Conservation (phyloP, 345 rosid genomes). For the Moringa oleifera region DNA sequence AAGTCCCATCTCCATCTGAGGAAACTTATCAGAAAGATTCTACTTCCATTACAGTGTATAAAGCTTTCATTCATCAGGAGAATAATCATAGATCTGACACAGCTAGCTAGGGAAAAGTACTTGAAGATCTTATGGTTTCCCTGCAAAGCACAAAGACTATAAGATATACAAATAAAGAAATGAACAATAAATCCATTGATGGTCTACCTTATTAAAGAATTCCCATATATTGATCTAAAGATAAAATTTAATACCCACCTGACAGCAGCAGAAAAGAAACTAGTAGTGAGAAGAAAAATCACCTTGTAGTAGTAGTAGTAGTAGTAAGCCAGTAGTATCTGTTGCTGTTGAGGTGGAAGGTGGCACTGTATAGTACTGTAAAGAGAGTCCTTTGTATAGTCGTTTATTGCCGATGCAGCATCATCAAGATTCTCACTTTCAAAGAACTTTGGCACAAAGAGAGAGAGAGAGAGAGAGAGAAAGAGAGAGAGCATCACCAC, state of each 20-base stretch:
- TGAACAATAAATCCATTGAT: conserved; percentile 1
- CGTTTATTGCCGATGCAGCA: conserved; percentile 96
- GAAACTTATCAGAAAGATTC: conserved; percentile 1
- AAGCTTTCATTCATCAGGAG: conserved; percentile 6
- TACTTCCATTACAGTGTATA: background rate
- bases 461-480: conserved; percentile 4
- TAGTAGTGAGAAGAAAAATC: background rate
- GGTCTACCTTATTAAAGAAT: background rate
- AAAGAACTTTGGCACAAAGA: conserved; percentile 19
- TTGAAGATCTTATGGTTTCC: conserved; percentile 11
- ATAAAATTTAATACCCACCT: conserved; percentile 21
- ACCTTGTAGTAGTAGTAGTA: conserved; percentile 6
- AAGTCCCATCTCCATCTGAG: background rate
- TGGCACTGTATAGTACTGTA: conserved; percentile 3
- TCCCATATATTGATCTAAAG: background rate
- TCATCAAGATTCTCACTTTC: conserved; percentile 98
- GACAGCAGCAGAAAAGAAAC: conserved; percentile 17
- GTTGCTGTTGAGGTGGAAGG: no score
- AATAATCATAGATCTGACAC: conserved; percentile 35
- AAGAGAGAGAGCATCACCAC: conserved; percentile 11
- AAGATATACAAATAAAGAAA: background rate
- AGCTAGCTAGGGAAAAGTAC: conserved; percentile 9
- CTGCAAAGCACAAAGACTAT: conserved; percentile 1
- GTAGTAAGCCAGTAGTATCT: no score
- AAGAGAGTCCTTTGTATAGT: conserved; percentile 19